Evolutionary conservation across 345 rosid species (phyloP).

Genomic region (Acer saccharum): DNA sequence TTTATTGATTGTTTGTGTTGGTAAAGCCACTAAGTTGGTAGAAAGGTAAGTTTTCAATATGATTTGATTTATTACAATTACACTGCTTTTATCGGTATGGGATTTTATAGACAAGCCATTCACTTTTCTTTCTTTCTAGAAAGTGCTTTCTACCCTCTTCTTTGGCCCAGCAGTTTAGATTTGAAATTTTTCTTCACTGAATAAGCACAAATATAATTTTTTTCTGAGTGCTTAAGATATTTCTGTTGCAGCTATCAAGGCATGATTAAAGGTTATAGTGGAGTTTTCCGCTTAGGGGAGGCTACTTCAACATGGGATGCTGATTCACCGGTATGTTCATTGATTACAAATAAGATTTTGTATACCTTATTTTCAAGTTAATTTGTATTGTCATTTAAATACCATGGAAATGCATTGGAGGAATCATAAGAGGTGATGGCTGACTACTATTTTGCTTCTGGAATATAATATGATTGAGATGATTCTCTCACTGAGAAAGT

Average conservation of each 20-base stretch:
- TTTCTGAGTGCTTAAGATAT: conserved; percentile 10
- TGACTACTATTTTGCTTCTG: background rate
- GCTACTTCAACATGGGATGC: conserved; percentile 97
- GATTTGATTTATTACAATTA: conserved; percentile 7
- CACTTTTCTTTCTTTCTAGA: background rate
- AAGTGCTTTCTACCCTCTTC: background rate
- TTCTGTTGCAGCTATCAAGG: conserved; percentile 76
- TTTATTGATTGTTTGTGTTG: conserved; percentile 83
- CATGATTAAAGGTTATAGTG: conserved; percentile 88
- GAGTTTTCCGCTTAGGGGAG: conserved; percentile 95
- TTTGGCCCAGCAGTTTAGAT: background rate
- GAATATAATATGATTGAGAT: background rate
- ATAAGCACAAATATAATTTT: background rate
- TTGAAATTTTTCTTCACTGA: conserved; percentile 2
- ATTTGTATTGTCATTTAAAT: background rate
- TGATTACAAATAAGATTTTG: background rate
- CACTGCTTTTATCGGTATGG: conserved; percentile 2
- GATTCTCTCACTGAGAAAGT: background rate
- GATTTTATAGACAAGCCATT: conserved; percentile 8
- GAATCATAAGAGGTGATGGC: background rate
- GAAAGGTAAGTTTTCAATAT: conserved; percentile 55
- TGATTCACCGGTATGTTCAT: conserved; percentile 80
- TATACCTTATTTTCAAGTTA: background rate
- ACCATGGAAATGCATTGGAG: background rate
- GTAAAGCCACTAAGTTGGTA: conserved; percentile 90